Percentiles rank a stretch among this genome's conserved stretches.
Evolutionary conservation across 805 yeast species (phyloP).

Genomic region (Spathaspora hagerdaliae): DNA sequence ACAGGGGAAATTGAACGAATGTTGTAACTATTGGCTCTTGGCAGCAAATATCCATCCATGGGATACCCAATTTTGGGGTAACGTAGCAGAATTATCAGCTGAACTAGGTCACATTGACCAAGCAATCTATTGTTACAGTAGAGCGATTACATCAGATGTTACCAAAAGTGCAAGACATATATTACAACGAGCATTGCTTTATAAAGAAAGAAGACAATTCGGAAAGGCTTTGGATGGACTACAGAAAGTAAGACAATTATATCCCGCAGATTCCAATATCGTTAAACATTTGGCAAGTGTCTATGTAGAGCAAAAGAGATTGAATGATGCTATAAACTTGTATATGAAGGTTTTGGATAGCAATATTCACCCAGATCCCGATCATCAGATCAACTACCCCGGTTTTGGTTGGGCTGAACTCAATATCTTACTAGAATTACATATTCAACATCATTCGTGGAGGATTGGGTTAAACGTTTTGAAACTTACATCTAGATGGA

Average conservation of each 20-base stretch:
- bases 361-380: conserved; percentile 40
- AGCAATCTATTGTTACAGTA: conserved; percentile 72
- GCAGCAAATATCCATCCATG: conserved; percentile 76
- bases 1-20: conserved; percentile 63
- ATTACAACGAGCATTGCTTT: conserved; percentile 62
- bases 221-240: conserved; percentile 75
- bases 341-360: conserved; percentile 61
- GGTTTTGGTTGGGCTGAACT: conserved; percentile 84
- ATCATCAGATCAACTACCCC: conserved; percentile 27
- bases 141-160: conserved; percentile 18
- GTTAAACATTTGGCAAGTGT: conserved; percentile 54
- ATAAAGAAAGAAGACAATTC: conserved; percentile 59
- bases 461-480: conserved; percentile 59
- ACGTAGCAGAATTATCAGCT: conserved; percentile 64
- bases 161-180: conserved; percentile 43
- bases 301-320: conserved; percentile 54
- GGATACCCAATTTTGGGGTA: conserved; percentile 76
- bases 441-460: conserved; percentile 65
- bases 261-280: conserved; percentile 58
- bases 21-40: conserved; percentile 76
- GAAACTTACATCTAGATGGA: conserved; percentile 77
- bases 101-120: conserved; percentile 68
- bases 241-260: conserved; percentile 47
- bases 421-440: conserved; percentile 78
- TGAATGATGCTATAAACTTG: conserved; percentile 69